phyloP scores from a whole-genome alignment of 2,329 filamentous ascomycete genomes.

The Tolypocladium tropicale region DNA sequence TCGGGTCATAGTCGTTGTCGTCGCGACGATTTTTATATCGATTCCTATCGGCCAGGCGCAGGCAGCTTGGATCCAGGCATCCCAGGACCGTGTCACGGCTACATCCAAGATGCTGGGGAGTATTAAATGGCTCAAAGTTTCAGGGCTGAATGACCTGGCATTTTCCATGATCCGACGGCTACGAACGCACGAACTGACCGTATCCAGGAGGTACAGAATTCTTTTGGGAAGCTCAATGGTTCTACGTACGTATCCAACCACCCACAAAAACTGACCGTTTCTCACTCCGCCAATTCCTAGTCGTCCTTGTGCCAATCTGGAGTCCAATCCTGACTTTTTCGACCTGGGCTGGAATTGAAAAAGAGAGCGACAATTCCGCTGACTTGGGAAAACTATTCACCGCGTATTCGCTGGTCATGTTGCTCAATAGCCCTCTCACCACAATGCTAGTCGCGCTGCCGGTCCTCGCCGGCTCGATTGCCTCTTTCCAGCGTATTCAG shows the following conservation, averaged over 20 bases:
- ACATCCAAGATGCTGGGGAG: neutral
- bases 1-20: neutral
- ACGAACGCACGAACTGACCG: neutral
- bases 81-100: neutral
- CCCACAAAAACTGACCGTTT: neutral
- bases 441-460: neutral
- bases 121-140: neutral
- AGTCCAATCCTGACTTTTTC: neutral
- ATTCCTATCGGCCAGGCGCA: neutral
- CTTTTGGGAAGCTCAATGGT: neutral
- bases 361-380: neutral
- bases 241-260: neutral
- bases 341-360: neutral
- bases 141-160: neutral
- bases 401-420: neutral
- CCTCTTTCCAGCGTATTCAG: neutral
- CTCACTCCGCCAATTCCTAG: neutral
- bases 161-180: neutral
- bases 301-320: neutral
- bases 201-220: neutral
- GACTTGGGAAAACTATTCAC: neutral
- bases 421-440: neutral
- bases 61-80: neutral
- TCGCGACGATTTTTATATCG: neutral
- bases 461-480: neutral